Base-by-base conservation (phyloP, 257 asterid genomes). In the Lavandula angustifolia region DNA sequence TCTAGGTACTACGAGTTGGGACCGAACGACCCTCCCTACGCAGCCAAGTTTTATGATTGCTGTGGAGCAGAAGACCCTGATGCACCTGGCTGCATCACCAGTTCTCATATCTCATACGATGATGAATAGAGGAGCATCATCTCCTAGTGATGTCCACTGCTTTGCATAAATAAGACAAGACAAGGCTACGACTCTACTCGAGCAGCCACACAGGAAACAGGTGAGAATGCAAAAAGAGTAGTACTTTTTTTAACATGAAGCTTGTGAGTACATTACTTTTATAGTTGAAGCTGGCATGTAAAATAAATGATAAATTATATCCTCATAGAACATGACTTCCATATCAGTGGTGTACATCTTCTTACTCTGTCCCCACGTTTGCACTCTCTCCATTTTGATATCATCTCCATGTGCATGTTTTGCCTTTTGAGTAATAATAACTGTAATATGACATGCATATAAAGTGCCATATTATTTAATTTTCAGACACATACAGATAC, bases 31-130 rank as follows among this genome's bases (percentile, higher is more conserved):
- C 97, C 96, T 31, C 97, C 97, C 4, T 89, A 92, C 62, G 95
- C 97, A 54, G 99, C 97, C 82, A 89, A 87, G 81, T 92, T 92
- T 68, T 89, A 84, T 22, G 96, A 92, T 57, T 92, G 97, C 61
- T 87, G 97, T 61, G 97, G 96, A 72, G 99, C 95, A 3, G 99
- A 92, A 80, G 82, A 92, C 40, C 71, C 73, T 5, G 74, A 69
- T 4, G 94, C 96, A 68, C 80, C 87, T 54, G 96, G 99, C 31
- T 92, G 99, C 78, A 75, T 87, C 14, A 76, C 88, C 60, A 76
- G 82, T 67, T 75, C 58, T 66, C 97, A 89, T 64, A 48, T 85
- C 43, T 89, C 96, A 22, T 92, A 87, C 42, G 96, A 89, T 54
- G 96, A 89, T 47, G 80, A 83, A 40, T 63, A 75, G 71, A 41